phyloP scores from a whole-genome alignment of 345 rosid species.

The Gossypium mustelinum region DNA sequence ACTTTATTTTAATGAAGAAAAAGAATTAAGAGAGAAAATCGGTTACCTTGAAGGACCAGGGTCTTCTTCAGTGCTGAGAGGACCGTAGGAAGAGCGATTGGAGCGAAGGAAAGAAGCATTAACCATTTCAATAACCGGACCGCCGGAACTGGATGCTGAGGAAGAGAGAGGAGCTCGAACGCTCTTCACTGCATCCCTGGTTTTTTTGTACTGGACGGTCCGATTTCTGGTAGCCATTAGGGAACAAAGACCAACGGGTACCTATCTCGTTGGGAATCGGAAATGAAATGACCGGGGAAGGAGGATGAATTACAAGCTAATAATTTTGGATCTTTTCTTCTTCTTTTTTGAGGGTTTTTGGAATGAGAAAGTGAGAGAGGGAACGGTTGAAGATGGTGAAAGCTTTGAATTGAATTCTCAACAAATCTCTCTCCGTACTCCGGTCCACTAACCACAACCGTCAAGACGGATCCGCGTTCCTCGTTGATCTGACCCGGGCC shows the following conservation, averaged over 20 bases:
- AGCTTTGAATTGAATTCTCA: not conserved
- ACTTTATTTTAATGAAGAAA: not conserved
- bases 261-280: not conserved
- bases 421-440: not conserved
- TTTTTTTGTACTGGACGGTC: conserved; percentile 32
- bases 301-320: not conserved
- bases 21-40: not conserved
- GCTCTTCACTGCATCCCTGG: conserved; percentile 47
- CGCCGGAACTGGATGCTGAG: conserved; percentile 27
- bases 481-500: conserved; percentile 8
- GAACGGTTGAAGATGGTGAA: conserved; percentile 8
- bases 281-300: not conserved
- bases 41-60: conserved; percentile 40
- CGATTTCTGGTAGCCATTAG: conserved; percentile 44
- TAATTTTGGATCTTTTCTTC: not conserved
- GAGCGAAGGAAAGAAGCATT: conserved; percentile 39
- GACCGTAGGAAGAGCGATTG: conserved; percentile 36
- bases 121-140: conserved; percentile 51
- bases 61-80: conserved; percentile 48
- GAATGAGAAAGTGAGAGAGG: not conserved
- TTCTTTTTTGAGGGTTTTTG: not conserved
- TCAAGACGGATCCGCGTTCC: not conserved
- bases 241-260: not conserved
- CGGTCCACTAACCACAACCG: not conserved
- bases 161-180: conserved; percentile 39